Evolutionary conservation across 2,329 filamentous ascomycete genomes (phyloP), one percentile per base, ranked within the genome.

Genomic region (Monosporascus cannonballus): DNA sequence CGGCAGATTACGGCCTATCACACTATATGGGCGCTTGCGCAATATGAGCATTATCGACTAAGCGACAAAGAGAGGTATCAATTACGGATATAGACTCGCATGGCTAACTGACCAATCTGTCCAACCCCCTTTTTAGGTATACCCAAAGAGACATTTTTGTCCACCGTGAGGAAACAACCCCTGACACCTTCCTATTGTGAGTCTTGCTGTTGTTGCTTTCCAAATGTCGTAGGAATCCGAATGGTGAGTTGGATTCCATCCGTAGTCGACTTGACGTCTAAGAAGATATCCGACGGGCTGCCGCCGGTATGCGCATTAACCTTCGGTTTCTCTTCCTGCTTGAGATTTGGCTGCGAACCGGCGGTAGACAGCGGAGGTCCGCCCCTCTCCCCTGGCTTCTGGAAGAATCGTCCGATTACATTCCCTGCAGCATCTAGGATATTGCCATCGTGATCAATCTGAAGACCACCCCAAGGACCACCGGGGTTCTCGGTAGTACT

Each of bases 211-310:
- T 56, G 52, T 27, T 61, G 59, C 44, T 57, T 70, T 51, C 74
- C 73, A 59, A 81, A 80, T 25, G 80, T 74, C 2, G 78, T 81
- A 24, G 78, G 79, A 53, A 81, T 81, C 60, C 79, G 76, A 58
- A 81, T 80, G 25, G 76, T 80, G 50, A 81, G 64, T 64, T 81
- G 79, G 59, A 81, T 80, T 2, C 79, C 79, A 51, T 81, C 79
- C 41, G 73, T 78, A 4, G 79, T 82, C 36, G 78, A 81, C 64
- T 79, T 79, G 53, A 82, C 77, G 57, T 82, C 79, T 52, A 82
- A 61, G 58, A 77, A 81, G 27, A 82, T 75, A 61, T 82, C 79
- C 2, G 78, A 78, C 3, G 77, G 77, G 55, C 69, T 71, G 56
- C 69, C 71, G n/a, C 62, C 64, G n/a, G 52, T 62, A 69, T 56